A percentile compares a stretch with the other conserved stretches of the same genome.
Conservation (phyloP, 768 basidiomycete genomes). For the Pleurotus giganteus region DNA sequence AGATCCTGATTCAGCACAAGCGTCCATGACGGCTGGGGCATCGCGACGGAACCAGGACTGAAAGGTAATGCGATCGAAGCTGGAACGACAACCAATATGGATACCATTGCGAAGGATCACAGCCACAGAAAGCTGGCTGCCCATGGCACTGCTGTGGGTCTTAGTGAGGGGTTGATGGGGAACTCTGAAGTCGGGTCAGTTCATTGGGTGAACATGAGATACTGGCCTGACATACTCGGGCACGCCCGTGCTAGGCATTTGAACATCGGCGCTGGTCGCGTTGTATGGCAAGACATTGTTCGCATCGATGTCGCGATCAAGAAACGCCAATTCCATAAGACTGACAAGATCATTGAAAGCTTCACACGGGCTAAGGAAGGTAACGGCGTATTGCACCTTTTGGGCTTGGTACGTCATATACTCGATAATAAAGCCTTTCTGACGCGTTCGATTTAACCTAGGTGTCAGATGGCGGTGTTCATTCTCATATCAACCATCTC, state of each 20-base stretch:
- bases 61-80: conserved; percentile 90
- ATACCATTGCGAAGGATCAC: conserved; percentile 76
- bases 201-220: not conserved
- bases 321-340: conserved; percentile 84
- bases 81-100: conserved; percentile 86
- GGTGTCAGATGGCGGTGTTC: conserved; percentile 96
- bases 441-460: conserved; percentile 23
- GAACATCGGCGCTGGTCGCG: conserved; percentile 92
- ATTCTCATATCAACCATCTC: conserved; percentile 90
- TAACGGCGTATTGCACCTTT: conserved; percentile 82
- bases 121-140: conserved; percentile 72
- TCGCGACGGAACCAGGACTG: conserved; percentile 61
- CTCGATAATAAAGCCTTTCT: not conserved
- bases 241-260: conserved; percentile 59
- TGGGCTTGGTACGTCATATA: conserved; percentile 66
- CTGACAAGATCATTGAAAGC: conserved; percentile 65
- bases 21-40: conserved; percentile 97
- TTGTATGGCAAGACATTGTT: conserved; percentile 98
- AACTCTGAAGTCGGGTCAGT: conserved; percentile 96
- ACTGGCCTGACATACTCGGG: not conserved
- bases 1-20: conserved; percentile 29
- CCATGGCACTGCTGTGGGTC: conserved; percentile 88
- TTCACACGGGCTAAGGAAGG: conserved; percentile 78
- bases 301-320: conserved; percentile 91
- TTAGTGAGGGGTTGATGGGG: conserved; percentile 94